phyloP scores from a whole-genome alignment of 345 rosid species.

The Jatropha curcas region DNA sequence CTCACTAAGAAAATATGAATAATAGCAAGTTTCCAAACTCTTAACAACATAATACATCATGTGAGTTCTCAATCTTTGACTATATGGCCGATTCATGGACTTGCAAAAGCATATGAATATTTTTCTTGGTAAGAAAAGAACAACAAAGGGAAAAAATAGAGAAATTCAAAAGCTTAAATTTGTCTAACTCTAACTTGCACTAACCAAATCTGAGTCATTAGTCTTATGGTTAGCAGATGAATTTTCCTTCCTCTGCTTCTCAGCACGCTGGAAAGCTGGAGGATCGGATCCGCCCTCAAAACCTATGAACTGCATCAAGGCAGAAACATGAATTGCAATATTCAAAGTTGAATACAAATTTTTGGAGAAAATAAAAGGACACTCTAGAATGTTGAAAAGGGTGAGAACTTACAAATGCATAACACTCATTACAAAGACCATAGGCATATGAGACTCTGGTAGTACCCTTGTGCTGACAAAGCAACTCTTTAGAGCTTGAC shows the following conservation, averaged over 20 bases:
- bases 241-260: constrained; percentile 59
- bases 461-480: constrained; percentile 62
- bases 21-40: no score
- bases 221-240: constrained; percentile 40
- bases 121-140: not conserved
- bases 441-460: constrained; percentile 41
- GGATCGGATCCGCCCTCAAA: constrained; percentile 87
- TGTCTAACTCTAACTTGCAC: constrained; percentile 14
- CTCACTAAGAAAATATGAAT: not conserved
- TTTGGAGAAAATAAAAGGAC: not conserved
- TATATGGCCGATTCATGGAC: not conserved
- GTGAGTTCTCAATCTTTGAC: no score
- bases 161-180: not conserved
- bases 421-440: constrained; percentile 78
- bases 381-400: not conserved
- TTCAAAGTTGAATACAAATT: constrained; percentile 12
- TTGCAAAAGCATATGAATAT: not conserved
- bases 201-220: constrained; percentile 34
- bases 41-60: no score
- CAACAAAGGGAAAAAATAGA: not conserved
- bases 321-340: constrained; percentile 13
- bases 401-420: constrained; percentile 49
- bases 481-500: constrained; percentile 41
- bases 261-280: constrained; percentile 89
- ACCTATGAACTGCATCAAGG: constrained; percentile 64